phyloP scores from a whole-genome alignment of 768 basidiomycete species.

The Guyanaporus albipodus region DNA sequence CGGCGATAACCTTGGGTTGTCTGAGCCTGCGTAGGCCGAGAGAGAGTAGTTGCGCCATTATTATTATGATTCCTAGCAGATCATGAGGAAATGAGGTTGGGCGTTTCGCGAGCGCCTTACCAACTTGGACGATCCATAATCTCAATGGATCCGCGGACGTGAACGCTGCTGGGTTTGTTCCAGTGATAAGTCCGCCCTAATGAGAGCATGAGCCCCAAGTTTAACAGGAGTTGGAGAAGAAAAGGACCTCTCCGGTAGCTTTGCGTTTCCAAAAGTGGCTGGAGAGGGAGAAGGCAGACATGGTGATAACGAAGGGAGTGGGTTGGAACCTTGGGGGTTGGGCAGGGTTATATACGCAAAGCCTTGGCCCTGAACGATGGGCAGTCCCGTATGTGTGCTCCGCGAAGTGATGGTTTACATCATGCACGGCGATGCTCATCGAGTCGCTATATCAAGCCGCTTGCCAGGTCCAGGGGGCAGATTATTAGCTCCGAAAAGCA shows the following conservation, averaged over 20 bases:
- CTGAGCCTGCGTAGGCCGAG: slow-evolving; percentile 66
- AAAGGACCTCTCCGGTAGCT: slow-evolving; percentile 24
- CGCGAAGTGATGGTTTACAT: too few species aligned
- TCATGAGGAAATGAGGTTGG: not conserved
- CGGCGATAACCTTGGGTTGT: slow-evolving; percentile 85
- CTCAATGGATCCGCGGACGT: slow-evolving; percentile 67
- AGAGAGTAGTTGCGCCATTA: slow-evolving; percentile 72
- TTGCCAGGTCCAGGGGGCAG: not conserved
- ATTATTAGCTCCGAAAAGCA: not conserved
- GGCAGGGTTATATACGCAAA: not conserved
- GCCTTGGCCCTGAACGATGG: not conserved
- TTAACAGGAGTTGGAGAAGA: not conserved
- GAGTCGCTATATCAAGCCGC: not conserved
- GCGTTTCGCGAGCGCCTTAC: slow-evolving; percentile 37
- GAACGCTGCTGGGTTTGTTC: slow-evolving; percentile 66
- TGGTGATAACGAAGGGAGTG: not conserved
- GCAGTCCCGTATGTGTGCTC: too few species aligned
- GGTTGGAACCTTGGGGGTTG: not conserved
- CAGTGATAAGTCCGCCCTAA: slow-evolving; percentile 73
- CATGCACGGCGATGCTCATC: not conserved
- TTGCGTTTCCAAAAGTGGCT: slow-evolving; percentile 4
- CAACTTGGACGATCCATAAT: slow-evolving; percentile 76
- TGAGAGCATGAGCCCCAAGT: not conserved
- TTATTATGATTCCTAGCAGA: slow-evolving; percentile 70
- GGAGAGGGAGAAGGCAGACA: slow-evolving; percentile 22